Conservation (phyloP, 2,329 filamentous ascomycete species). For the Hawksworthiomyces lignivorus region DNA sequence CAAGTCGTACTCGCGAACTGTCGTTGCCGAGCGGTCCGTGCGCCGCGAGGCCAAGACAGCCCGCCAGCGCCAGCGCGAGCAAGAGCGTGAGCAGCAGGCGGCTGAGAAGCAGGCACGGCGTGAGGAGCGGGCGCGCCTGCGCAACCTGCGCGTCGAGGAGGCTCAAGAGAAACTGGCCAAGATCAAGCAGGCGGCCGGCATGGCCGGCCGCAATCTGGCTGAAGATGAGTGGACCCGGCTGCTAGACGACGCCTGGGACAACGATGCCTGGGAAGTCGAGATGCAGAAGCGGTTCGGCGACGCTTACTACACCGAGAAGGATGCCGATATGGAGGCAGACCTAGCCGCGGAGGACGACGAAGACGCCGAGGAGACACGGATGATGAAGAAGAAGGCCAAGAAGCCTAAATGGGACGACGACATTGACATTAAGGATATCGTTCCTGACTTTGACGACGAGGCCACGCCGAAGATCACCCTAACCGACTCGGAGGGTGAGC, state of each 20-base stretch:
- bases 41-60: slow-evolving; percentile 73
- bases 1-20: slow-evolving; percentile 81
- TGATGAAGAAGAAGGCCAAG: slow-evolving; percentile 56
- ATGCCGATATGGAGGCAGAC: slow-evolving; percentile 53
- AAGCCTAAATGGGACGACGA: slow-evolving; percentile 95
- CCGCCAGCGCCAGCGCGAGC: slow-evolving; percentile 70
- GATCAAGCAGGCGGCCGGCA: slow-evolving; percentile 82
- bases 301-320: slow-evolving; percentile 72
- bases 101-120: slow-evolving; percentile 67
- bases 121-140: slow-evolving; percentile 73
- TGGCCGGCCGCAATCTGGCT: slow-evolving; percentile 56
- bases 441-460: slow-evolving; percentile 76
- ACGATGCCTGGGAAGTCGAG: slow-evolving; percentile 81
- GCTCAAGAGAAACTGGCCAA: slow-evolving; percentile 77
- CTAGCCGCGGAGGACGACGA: slow-evolving; percentile 29
- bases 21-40: slow-evolving; percentile 73
- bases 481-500: slow-evolving; percentile 45
- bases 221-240: slow-evolving; percentile 80
- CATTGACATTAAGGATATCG: slow-evolving; percentile 89
- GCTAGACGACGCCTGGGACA: slow-evolving; percentile 81
- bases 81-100: slow-evolving; percentile 69
- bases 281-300: slow-evolving; percentile 87
- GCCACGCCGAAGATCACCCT: slow-evolving; percentile 45
- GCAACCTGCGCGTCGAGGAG: slow-evolving; percentile 85
- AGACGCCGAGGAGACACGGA: slow-evolving; percentile 48